Percentiles rank a stretch among this genome's conserved stretches.
Conservation (phyloP, 371 early-diverging fungal genomes). For the Mucor mucedo region DNA sequence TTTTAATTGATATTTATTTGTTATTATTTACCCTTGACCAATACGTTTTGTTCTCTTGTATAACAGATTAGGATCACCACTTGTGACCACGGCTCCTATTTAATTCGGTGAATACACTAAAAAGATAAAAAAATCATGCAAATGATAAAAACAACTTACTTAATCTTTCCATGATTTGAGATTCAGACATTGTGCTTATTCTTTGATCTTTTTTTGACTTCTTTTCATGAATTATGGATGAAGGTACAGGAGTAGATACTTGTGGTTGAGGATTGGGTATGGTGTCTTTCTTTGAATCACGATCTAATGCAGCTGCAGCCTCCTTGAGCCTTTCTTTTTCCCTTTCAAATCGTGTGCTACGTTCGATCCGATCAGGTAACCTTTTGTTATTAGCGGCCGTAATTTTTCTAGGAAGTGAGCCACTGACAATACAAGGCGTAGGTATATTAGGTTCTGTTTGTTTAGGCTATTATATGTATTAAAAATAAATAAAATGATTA, state of each 20-base stretch:
- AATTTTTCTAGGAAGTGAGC: conserved; percentile 17
- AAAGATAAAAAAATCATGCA: not conserved
- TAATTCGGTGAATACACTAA: not conserved
- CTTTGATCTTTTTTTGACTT: conserved; percentile 55
- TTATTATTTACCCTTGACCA: conserved; percentile 81
- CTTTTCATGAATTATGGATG: conserved; percentile 12
- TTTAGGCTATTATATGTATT: not conserved
- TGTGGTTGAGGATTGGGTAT: conserved; percentile 34
- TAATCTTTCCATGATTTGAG: conserved; percentile 88
- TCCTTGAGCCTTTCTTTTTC: conserved; percentile 36
- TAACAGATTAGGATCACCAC: conserved; percentile 80
- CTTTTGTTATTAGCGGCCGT: conserved; percentile 6
- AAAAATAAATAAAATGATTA: not conserved
- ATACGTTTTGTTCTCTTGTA: conserved; percentile 90
- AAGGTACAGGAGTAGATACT: conserved; percentile 35
- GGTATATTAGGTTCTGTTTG: conserved; percentile 8
- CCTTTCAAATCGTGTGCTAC: conserved; percentile 25
- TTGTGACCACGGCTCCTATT: conserved; percentile 68
- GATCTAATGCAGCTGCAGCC: conserved; percentile 29
- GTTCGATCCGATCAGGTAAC: conserved; percentile 7
- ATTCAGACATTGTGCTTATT: conserved; percentile 83
- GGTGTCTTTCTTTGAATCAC: conserved; percentile 3
- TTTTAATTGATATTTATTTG: not conserved
- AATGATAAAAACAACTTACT: conserved; percentile 34
- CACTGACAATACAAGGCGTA: conserved; percentile 11